Evolutionary conservation across 2,329 filamentous ascomycete species (phyloP).

Genomic region (Fusarium sp.): DNA sequence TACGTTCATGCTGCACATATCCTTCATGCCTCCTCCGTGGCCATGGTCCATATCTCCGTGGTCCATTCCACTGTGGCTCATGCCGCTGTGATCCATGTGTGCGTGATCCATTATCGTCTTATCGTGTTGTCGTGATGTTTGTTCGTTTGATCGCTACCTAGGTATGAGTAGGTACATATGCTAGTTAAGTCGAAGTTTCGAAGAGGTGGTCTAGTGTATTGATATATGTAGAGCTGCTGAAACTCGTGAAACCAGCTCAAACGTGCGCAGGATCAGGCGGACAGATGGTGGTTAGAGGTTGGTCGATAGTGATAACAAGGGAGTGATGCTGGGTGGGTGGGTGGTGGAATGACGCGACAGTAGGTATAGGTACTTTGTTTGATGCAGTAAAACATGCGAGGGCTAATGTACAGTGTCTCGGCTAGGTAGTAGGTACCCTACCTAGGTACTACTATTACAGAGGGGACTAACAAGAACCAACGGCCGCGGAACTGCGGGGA

Average conservation of each 20-base stretch:
- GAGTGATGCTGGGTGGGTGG: slow-evolving; percentile 3
- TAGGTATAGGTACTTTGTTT: slow-evolving; percentile 1
- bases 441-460: not conserved
- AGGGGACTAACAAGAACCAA: not conserved
- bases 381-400: not conserved
- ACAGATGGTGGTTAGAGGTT: slow-evolving; percentile 10
- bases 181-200: not conserved
- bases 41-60: slow-evolving; percentile 64
- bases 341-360: slow-evolving; percentile 15
- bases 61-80: slow-evolving; percentile 55
- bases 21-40: slow-evolving; percentile 62
- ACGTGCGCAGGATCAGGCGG: slow-evolving; percentile 47
- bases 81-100: slow-evolving; percentile 55
- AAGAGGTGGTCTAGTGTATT: not conserved
- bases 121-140: not conserved
- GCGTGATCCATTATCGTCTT: slow-evolving; percentile 53
- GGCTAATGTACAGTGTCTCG: slow-evolving; percentile 13
- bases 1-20: slow-evolving; percentile 92
- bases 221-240: slow-evolving; percentile 1
- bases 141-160: not conserved
- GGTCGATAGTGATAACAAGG: slow-evolving; percentile 13
- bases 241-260: slow-evolving; percentile 51
- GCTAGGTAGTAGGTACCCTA: not conserved
- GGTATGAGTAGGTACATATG: not conserved
- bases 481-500: slow-evolving; percentile 4